Conservation (phyloP, 305 asterid genomes). For the Fraxinus albicans region DNA sequence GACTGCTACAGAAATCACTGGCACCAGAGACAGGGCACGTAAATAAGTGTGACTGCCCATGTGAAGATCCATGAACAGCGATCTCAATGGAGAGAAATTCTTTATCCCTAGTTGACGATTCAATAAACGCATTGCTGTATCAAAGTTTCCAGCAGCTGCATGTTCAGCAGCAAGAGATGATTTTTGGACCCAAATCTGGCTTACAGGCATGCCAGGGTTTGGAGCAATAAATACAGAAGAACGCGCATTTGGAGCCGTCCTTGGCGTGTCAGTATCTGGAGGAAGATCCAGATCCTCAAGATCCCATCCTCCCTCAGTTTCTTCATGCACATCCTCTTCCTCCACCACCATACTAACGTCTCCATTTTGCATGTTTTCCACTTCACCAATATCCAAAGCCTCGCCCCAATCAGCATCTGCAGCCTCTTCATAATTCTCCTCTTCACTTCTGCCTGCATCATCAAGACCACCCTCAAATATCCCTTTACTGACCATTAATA, state of each 20-base stretch:
- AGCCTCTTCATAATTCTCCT: slow-evolving; percentile 58
- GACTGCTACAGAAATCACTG: slow-evolving; percentile 41
- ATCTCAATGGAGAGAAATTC: slow-evolving; percentile 50
- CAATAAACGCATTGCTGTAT: slow-evolving; percentile 56
- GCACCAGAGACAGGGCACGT: slow-evolving; percentile 47
- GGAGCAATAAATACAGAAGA: slow-evolving; percentile 47
- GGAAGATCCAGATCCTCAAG: slow-evolving; percentile 58
- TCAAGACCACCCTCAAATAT: slow-evolving; percentile 61
- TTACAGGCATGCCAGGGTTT: slow-evolving; percentile 57
- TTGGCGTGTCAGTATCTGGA: slow-evolving; percentile 57
- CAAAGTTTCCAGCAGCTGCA: slow-evolving; percentile 61
- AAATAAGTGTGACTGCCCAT: slow-evolving; percentile 51
- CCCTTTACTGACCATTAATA: slow-evolving; percentile 60
- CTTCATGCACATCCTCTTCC: slow-evolving; percentile 7
- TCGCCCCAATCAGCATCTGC: slow-evolving; percentile 75
- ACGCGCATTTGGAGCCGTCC: slow-evolving; percentile 30
- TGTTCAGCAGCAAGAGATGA: slow-evolving; percentile 63
- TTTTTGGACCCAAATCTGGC: slow-evolving; percentile 58
- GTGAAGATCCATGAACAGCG: slow-evolving; percentile 45
- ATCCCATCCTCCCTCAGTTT: too few relatives aligned
- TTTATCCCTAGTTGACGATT: slow-evolving; percentile 51
- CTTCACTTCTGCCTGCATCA: slow-evolving; percentile 34
- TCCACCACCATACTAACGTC: slow-evolving; percentile 43
- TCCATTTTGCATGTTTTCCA: slow-evolving; percentile 49
- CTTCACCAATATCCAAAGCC: slow-evolving; percentile 53